Evolutionary conservation across 2,329 filamentous ascomycete species (phyloP).

Genomic region (Nannizzia gypsea): DNA sequence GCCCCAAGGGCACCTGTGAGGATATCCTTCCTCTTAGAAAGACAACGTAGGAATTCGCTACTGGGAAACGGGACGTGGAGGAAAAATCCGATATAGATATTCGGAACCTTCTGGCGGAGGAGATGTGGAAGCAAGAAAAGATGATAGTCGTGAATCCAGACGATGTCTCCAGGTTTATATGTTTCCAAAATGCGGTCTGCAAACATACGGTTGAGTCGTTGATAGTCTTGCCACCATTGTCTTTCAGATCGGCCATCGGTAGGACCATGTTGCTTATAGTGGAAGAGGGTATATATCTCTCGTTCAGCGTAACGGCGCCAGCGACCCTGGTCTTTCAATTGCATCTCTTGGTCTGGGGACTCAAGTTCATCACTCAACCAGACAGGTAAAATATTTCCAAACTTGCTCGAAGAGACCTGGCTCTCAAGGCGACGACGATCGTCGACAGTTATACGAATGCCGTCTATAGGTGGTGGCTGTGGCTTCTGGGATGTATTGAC

Average conservation of each 20-base stretch:
- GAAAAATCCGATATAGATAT: constrained; percentile 91
- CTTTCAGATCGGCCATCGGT: constrained; percentile 72
- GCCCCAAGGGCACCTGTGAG: constrained; percentile 80
- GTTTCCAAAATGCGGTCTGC: constrained; percentile 76
- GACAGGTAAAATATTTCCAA: constrained; percentile 71
- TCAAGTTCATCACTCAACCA: constrained; percentile 76
- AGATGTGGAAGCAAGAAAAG: constrained; percentile 80
- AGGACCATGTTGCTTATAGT: constrained; percentile 91
- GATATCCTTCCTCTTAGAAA: constrained; percentile 79
- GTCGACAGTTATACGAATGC: constrained; percentile 56
- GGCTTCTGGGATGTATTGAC: constrained; percentile 42
- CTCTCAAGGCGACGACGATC: constrained; percentile 64
- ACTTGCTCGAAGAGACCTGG: constrained; percentile 59
- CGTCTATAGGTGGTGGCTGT: constrained; percentile 52
- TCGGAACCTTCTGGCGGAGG: constrained; percentile 70
- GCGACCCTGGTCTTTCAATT: constrained; percentile 67
- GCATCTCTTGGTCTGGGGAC: constrained; percentile 53
- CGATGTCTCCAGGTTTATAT: constrained; percentile 85
- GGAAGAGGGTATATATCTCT: constrained; percentile 82
- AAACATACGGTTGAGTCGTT: constrained; percentile 83
- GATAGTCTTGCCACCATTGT: constrained; percentile 82
- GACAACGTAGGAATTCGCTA: constrained; percentile 84
- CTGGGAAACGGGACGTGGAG: constrained; percentile 90
- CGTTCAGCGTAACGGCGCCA: constrained; percentile 89
- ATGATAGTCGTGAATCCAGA: constrained; percentile 91